These are phyloP conservation scores for Microcos paniculata DNA, from an alignment of 345 rosid species.

Conservation along the genomic window DNA sequence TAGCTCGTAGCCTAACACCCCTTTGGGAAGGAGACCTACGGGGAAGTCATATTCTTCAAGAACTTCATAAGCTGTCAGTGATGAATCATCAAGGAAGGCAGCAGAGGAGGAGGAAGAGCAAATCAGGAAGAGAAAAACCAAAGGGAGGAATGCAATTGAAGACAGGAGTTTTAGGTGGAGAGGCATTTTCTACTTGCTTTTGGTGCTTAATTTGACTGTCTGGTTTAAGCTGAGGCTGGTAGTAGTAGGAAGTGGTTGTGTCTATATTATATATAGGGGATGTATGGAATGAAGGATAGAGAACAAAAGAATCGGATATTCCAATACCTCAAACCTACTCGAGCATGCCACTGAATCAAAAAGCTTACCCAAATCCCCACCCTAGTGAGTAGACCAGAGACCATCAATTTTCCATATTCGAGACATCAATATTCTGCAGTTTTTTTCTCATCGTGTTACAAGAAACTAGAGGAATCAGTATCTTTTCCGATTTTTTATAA, in stretches of 20 bases:
- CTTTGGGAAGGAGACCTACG: slow-evolving; percentile 39
- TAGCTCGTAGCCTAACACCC: slow-evolving; percentile 36
- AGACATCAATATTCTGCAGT: neutral
- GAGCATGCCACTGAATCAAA: neutral
- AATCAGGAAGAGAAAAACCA: neutral
- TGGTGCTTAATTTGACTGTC: neutral
- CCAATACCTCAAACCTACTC: neutral
- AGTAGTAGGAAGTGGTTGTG: neutral
- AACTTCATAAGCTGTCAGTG: neutral
- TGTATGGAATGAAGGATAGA: neutral
- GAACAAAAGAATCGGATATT: neutral
- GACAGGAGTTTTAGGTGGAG: neutral
- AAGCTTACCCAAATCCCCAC: neutral
- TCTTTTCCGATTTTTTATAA: neutral
- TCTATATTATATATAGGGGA: neutral
- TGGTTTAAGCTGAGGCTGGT: slow-evolving; percentile 1
- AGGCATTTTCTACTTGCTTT: neutral
- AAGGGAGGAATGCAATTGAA: slow-evolving; percentile 1
- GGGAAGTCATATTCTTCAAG: neutral
- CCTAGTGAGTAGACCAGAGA: too few relatives aligned
- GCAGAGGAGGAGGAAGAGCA: neutral
- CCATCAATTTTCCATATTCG: neutral
- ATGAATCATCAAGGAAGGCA: neutral
- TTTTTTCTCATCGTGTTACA: neutral
- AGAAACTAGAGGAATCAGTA: neutral